phyloP scores from a whole-genome alignment of 768 basidiomycete species.

The Boletus subcaerulescens region DNA sequence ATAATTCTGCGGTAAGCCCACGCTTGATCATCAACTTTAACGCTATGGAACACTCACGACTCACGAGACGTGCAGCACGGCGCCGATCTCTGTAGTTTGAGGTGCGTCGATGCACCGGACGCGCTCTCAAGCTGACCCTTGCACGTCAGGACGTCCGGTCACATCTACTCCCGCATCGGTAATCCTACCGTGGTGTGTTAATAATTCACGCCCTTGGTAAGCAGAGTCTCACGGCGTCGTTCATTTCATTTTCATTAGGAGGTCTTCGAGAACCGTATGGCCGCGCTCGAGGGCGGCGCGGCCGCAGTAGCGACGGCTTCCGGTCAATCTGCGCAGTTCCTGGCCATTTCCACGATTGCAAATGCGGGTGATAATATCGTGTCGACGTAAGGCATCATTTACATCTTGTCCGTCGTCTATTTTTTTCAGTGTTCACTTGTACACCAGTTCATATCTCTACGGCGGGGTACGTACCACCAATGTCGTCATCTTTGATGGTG shows the following conservation, averaged over 20 bases:
- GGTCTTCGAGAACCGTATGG: slow-evolving; percentile 63
- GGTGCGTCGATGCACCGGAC: slow-evolving; percentile 15
- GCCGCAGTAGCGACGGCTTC: slow-evolving; percentile 57
- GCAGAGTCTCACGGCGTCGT: neutral
- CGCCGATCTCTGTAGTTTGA: slow-evolving; percentile 52
- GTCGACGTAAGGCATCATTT: slow-evolving; percentile 45
- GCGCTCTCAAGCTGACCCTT: neutral
- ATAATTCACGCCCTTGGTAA: neutral
- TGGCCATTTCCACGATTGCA: slow-evolving; percentile 54
- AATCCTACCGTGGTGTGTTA: slow-evolving; percentile 57
- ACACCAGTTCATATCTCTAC: slow-evolving; percentile 43
- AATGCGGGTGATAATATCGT: slow-evolving; percentile 63
- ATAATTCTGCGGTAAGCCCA: slow-evolving; percentile 44
- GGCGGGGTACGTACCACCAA: slow-evolving; percentile 25
- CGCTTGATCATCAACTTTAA: too few relatives aligned
- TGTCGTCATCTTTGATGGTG: neutral
- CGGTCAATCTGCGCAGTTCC: slow-evolving; percentile 62
- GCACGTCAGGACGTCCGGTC: slow-evolving; percentile 37
- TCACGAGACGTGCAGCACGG: slow-evolving; percentile 41
- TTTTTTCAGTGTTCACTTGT: neutral
- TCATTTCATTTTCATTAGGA: slow-evolving; percentile 36
- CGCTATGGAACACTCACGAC: neutral
- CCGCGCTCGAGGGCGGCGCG: slow-evolving; percentile 60
- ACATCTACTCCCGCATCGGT: slow-evolving; percentile 55
- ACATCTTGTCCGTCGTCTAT: too few relatives aligned